Evolutionary conservation across 768 basidiomycete genomes (phyloP), one percentile per base, ranked within the genome.

Genomic region (Rhodotorula graminis): DNA sequence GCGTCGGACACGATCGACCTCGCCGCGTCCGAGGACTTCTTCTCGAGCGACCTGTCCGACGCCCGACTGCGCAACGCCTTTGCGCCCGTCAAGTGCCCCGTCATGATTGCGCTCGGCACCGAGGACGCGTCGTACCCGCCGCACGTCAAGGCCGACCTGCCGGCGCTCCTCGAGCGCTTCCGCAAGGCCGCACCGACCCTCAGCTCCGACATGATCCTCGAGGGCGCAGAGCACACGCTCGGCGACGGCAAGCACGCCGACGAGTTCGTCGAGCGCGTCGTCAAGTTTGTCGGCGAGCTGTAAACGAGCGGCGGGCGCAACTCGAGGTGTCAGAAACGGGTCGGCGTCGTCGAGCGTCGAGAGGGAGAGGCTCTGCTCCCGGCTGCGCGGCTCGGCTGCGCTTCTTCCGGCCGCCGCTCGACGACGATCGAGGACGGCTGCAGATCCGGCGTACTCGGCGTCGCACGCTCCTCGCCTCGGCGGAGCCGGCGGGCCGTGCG

Each of bases 41-140:
- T 65, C 47, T 65, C 65, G 29, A 49, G 56, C 31, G 56, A 58
- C 56, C 56, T 65, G 0, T 65, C 65, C 46, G 56, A 58, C 46
- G 4, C 14, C 18, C 56, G 56, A 2, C 46, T 58, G 44, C 23
- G 3, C 42, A 46, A 49, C 46, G 65, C 58, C 47, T 65, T 65
- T 33, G 44, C n/a, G 31, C 55, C 65, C 7, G n/a, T 58, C 44
- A 16, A 5, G 11, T 47, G 29, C 56, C 65, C 65, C 29, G 9
- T 65, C 21, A 23, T 58, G 29, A 21, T 33, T 25, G 16, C 57
- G 11, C 56, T 65, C 46, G 7, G 44, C 19, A 29, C 31, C 10
- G 19, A 58, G 11, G 65, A 65, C 56, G 7, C 29, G 44, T 25
- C 56, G 4, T 65, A 65, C 25, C 55, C 65, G n/a, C 25, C n/a